Percentiles rank a stretch among this genome's conserved stretches.
These are phyloP conservation scores for Acanthochlamys bracteata DNA, from an alignment of 106 monocot species.

Conservation along the genomic window DNA sequence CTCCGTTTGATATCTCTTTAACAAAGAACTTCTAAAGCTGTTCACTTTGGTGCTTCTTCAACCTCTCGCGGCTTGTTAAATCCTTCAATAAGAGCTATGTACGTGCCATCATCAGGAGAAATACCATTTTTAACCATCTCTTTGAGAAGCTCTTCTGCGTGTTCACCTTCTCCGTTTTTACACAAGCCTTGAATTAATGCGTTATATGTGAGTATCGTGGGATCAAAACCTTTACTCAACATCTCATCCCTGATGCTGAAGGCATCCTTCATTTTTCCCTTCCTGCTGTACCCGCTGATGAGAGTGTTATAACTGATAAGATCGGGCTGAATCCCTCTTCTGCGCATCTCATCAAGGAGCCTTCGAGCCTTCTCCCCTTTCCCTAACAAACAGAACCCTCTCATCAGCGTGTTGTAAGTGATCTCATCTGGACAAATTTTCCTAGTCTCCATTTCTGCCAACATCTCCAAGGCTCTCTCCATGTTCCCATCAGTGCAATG, in stretches of 20 bases:
- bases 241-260: constrained; percentile 53
- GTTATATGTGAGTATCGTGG: constrained; percentile 72
- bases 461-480: constrained; percentile 46
- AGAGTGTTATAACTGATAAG: constrained; percentile 85
- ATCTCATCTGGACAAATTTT: constrained; percentile 66
- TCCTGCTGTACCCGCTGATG: constrained; percentile 80
- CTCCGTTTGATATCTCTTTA: no score
- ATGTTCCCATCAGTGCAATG: constrained; percentile 43
- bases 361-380: constrained; percentile 51
- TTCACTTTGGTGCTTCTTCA: constrained; percentile 4
- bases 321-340: constrained; percentile 60
- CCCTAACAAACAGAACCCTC: constrained; percentile 71
- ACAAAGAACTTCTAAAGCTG: no score
- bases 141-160: constrained; percentile 56
- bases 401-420: constrained; percentile 79
- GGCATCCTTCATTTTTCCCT: constrained; percentile 59
- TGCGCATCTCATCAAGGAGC: constrained; percentile 66
- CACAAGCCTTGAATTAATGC: constrained; percentile 68
- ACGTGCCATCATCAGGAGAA: constrained; percentile 75
- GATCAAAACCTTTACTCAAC: constrained; percentile 62
- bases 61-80: constrained; percentile 19
- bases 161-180: constrained; percentile 52
- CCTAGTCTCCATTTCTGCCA: constrained; percentile 63
- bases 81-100: constrained; percentile 54
- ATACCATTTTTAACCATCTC: constrained; percentile 73